Percentiles rank a stretch among this genome's conserved stretches.
Conservation (phyloP, 2,329 filamentous ascomycete genomes). For the Lithohypha guttulata region DNA sequence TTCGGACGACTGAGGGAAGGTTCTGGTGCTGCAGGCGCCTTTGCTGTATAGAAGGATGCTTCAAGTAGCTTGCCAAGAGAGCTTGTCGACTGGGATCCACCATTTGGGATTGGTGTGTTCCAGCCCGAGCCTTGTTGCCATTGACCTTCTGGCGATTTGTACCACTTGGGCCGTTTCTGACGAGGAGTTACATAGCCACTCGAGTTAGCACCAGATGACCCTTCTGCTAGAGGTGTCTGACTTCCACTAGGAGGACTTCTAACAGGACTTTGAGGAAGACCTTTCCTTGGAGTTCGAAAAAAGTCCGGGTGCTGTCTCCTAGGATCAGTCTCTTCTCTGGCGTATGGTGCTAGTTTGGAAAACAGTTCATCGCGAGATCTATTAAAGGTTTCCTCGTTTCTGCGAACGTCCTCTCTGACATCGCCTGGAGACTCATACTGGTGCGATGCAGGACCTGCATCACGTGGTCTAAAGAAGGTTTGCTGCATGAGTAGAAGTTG, state of each 20-base stretch:
- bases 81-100: slow-evolving; percentile 1
- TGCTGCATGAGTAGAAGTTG: background rate
- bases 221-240: background rate
- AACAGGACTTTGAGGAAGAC: background rate
- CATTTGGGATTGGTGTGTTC: too few species aligned
- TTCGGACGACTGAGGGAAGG: background rate
- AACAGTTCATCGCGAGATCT: too few species aligned
- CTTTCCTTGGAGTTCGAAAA: slow-evolving; percentile 1
- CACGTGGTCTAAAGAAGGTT: too few species aligned
- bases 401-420: background rate
- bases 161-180: slow-evolving; percentile 3
- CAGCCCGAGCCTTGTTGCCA: too few species aligned
- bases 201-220: background rate
- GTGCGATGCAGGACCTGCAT: background rate
- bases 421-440: background rate
- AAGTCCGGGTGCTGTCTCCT: background rate
- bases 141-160: slow-evolving; percentile 1
- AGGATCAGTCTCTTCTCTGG: background rate
- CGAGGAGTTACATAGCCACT: slow-evolving; percentile 1
- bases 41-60: background rate
- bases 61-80: slow-evolving; percentile 1
- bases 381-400: background rate
- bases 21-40: background rate
- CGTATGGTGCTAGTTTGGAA: background rate
- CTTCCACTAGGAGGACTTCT: background rate